phyloP scores from a whole-genome alignment of 257 asterid genomes.

The Capsicum baccatum region DNA sequence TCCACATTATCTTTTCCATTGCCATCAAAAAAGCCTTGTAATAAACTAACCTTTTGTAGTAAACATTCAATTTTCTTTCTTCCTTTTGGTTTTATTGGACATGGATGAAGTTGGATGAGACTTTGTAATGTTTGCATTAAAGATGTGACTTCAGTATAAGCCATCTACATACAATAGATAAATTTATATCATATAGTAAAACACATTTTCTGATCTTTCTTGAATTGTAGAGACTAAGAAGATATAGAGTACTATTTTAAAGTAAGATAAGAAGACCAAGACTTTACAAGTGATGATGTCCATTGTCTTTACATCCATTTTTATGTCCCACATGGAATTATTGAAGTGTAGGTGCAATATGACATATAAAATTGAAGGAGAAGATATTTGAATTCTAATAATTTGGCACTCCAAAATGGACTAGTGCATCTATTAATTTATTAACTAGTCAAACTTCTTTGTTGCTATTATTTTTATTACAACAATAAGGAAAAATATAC shows the following conservation, averaged over 20 bases:
- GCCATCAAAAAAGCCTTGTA: slow-evolving; percentile 36
- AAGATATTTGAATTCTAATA: neutral
- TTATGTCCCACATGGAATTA: neutral
- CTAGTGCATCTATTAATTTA: too few relatives aligned
- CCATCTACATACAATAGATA: slow-evolving; percentile 23
- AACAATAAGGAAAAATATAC: too few relatives aligned
- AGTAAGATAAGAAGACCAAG: neutral
- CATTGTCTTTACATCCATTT: neutral
- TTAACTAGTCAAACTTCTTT: too few relatives aligned
- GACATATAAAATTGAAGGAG: neutral
- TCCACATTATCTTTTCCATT: slow-evolving; percentile 22
- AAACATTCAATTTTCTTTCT: slow-evolving; percentile 30
- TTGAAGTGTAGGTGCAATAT: neutral
- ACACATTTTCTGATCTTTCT: too few relatives aligned
- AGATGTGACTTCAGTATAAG: slow-evolving; percentile 37
- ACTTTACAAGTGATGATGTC: neutral
- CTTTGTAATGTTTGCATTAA: slow-evolving; percentile 34
- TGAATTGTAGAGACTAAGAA: neutral
- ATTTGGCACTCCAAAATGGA: too few relatives aligned
- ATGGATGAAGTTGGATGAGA: neutral
- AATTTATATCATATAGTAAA: neutral
- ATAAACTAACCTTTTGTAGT: slow-evolving; percentile 25
- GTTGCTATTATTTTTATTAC: too few relatives aligned
- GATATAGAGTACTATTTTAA: neutral
- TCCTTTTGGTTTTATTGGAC: neutral